phyloP scores from a whole-genome alignment of 441 rosid species.

The Francoa sonchifolia region DNA sequence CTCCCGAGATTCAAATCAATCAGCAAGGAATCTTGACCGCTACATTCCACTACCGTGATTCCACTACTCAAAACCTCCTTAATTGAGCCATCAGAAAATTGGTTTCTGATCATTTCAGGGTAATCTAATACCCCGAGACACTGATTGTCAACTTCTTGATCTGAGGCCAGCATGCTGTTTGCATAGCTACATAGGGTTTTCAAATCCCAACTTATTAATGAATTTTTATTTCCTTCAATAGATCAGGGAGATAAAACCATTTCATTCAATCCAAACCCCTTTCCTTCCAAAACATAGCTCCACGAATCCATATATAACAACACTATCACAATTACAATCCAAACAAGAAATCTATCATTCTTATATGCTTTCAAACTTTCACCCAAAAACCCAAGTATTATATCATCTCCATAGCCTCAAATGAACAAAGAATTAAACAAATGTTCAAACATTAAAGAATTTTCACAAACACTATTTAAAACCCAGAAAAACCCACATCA shows the following conservation, averaged over 20 bases:
- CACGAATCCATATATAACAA: slow-evolving; percentile 80
- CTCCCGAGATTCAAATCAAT: slow-evolving; percentile 64
- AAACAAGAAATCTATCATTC: no score
- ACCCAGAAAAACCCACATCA: no score
- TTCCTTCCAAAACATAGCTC: slow-evolving; percentile 40
- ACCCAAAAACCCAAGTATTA: no score
- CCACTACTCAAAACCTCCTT: slow-evolving; percentile 20
- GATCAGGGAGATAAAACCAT: slow-evolving; percentile 30
- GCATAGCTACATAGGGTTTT: slow-evolving; percentile 21
- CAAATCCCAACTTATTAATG: slow-evolving; percentile 30
- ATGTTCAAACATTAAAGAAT: no score
- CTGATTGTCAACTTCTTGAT: slow-evolving; percentile 22
- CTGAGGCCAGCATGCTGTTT: slow-evolving; percentile 14
- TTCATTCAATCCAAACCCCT: slow-evolving; percentile 28
- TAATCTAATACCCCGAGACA: slow-evolving; percentile 24
- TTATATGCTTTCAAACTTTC: no score
- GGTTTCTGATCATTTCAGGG: slow-evolving; percentile 23
- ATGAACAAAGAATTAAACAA: no score
- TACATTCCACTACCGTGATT: slow-evolving; percentile 29
- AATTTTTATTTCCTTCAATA: slow-evolving; percentile 26
- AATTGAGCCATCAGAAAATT: slow-evolving; percentile 15
- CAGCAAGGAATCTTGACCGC: slow-evolving; percentile 30
- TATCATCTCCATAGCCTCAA: no score
- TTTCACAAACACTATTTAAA: no score
- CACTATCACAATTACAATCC: no score